Evolutionary conservation across 768 basidiomycete genomes (phyloP), one percentile per base, ranked within the genome.

Genomic region (Termitomyces bulborhizus): DNA sequence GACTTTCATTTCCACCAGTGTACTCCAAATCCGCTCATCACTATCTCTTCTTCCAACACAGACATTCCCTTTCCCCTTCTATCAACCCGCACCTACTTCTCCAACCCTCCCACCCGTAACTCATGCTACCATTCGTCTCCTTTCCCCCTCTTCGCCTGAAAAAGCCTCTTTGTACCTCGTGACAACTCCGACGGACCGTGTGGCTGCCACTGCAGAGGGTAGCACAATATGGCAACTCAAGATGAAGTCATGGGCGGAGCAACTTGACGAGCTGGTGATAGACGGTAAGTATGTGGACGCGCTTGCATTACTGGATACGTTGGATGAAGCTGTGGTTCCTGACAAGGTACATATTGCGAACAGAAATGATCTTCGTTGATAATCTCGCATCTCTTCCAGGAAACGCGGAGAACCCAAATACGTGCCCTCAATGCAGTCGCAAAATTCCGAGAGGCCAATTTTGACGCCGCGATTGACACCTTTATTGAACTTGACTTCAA

Each of bases 401-500:
- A 79, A 16, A 72, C 77, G 59, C 74, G 86, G 43, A 70, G 74
- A 34, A 81, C 76, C 3, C 76, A 77, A 9, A 81, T 93, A 29
- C 82, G 85, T 4, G 81, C 83, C 2, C 76, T 98, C 18, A 80
- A 90, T 51, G 93, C 93, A 0, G 85, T 97, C 0, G 75, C 87
- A 0, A 81, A 87, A 56, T 95, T 95, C 69, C 78, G 80, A 3
- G 71, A 75, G 7, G 80, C 78, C 7, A 77, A 84, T 55, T 95
- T 83, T 63, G 86, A 89, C 57, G 71, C 75, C 1, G 94, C 96
- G 1, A 87, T 98, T 54, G 86, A 97, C 65, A 81, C 85, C 0
- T 94, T 98, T 68, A 80, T 94, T 46, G 83, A 88, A 41, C 84
- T 96, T 41, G 88, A 98, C 60, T 76, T 94, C 61, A 95, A 95